A percentile compares a stretch with the other conserved stretches of the same genome.
phyloP scores from a whole-genome alignment of 768 basidiomycete genomes.

The Neoboletus magnificus region DNA sequence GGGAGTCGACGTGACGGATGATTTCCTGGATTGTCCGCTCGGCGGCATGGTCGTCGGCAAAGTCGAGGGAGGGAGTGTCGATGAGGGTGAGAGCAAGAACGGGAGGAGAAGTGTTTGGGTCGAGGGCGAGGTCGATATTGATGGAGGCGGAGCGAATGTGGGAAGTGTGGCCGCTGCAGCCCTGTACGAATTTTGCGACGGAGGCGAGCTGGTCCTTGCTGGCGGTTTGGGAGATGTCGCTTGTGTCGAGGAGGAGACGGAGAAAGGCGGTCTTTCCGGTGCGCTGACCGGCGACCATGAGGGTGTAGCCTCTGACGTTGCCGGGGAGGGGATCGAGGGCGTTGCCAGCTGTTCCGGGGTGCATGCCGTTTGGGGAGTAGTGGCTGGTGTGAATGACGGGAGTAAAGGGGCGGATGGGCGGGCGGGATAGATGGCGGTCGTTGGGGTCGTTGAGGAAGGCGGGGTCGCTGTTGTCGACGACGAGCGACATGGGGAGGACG shows the following conservation, averaged over 20 bases:
- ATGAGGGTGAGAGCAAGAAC: constrained; percentile 66
- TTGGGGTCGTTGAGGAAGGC: constrained; percentile 45
- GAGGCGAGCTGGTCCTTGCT: constrained; percentile 74
- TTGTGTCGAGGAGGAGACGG: constrained; percentile 80
- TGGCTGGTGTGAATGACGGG: constrained; percentile 21
- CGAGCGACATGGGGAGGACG: constrained; percentile 38
- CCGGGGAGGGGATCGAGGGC: constrained; percentile 24
- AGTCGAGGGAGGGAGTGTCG: constrained; percentile 82
- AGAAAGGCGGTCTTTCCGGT: constrained; percentile 88
- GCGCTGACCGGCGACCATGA: constrained; percentile 80
- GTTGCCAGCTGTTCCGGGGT: constrained; percentile 28
- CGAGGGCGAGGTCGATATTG: constrained; percentile 62
- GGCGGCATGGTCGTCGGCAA: constrained; percentile 58
- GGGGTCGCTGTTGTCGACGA: constrained; percentile 61
- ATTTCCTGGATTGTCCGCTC: constrained; percentile 67
- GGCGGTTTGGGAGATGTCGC: constrained; percentile 57
- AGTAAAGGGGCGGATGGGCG: constrained; percentile 26
- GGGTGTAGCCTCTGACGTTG: constrained; percentile 46
- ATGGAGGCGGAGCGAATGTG: constrained; percentile 67
- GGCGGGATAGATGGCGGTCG: constrained; percentile 27
- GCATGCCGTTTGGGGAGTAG: constrained; percentile 28
- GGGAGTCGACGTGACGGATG: constrained; percentile 65
- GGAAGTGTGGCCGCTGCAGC: constrained; percentile 67
- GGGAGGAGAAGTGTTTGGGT: constrained; percentile 42
- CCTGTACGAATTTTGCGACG: constrained; percentile 81